Conservation (phyloP, 2,329 filamentous ascomycete genomes). For the Colletotrichum chlorophyti region DNA sequence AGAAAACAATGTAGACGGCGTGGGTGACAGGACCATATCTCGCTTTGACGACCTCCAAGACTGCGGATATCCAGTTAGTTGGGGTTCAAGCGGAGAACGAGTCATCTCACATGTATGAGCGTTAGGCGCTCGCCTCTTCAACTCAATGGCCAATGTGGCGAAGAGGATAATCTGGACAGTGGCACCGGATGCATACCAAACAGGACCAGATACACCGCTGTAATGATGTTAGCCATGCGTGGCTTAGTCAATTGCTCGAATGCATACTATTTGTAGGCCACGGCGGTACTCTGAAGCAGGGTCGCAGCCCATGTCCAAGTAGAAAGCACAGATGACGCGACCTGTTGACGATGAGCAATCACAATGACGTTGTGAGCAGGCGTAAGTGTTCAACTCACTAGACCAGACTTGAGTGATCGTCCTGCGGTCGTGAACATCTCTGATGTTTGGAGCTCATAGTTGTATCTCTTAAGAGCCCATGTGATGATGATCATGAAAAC, state of each 20-base stretch:
- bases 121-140: slow-evolving; percentile 87
- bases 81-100: accelerated
- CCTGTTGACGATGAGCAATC: background rate
- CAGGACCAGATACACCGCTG: slow-evolving; percentile 64
- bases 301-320: slow-evolving; percentile 95
- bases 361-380: accelerated
- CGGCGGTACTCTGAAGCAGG: slow-evolving; percentile 78
- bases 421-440: slow-evolving; percentile 94
- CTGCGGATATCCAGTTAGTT: background rate
- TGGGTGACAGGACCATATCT: slow-evolving; percentile 78
- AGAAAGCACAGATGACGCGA: slow-evolving; percentile 88
- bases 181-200: slow-evolving; percentile 72
- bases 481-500: slow-evolving; percentile 64
- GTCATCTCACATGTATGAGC: slow-evolving; percentile 68
- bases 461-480: slow-evolving; percentile 69
- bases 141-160: slow-evolving; percentile 86
- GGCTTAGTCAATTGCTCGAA: accelerated
- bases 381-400: slow-evolving; percentile 51
- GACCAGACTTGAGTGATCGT: slow-evolving; percentile 84
- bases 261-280: slow-evolving; percentile 74
- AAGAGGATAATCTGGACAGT: slow-evolving; percentile 90
- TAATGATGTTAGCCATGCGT: background rate
- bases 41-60: slow-evolving; percentile 82
- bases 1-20: slow-evolving; percentile 81
- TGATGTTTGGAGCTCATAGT: slow-evolving; percentile 79